Conservation (phyloP, 371 early-diverging fungal species). For the Mortierella sp. region DNA sequence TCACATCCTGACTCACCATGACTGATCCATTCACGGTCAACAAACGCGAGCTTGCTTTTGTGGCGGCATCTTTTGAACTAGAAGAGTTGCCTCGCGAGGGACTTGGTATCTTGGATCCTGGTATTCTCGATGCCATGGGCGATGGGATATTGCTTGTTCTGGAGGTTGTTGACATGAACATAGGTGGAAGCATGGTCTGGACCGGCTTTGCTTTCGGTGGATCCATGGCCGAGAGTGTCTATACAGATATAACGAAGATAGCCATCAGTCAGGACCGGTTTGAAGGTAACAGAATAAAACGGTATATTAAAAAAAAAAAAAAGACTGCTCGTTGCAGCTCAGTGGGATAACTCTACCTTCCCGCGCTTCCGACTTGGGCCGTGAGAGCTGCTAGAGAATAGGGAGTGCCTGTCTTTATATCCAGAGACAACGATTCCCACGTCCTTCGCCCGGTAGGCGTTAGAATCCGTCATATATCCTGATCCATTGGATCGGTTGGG, state of each 20-base stretch:
- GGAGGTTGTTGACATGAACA: slow-evolving; percentile 49
- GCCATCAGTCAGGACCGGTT: background rate
- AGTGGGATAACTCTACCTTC: slow-evolving; percentile 34
- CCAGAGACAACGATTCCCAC: slow-evolving; percentile 11
- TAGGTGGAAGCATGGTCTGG: slow-evolving; percentile 34
- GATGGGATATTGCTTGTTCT: slow-evolving; percentile 24
- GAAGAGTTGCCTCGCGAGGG: slow-evolving; percentile 31
- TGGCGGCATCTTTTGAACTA: slow-evolving; percentile 13
- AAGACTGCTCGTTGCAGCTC: too few species aligned
- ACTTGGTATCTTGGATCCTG: slow-evolving; percentile 46
- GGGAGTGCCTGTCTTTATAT: slow-evolving; percentile 27
- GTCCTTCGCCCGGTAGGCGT: slow-evolving; percentile 18
- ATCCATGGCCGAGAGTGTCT: slow-evolving; percentile 51
- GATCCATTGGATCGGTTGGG: slow-evolving; percentile 16
- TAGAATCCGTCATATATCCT: background rate
- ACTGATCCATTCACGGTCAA: slow-evolving; percentile 7
- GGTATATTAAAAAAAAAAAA: too few species aligned
- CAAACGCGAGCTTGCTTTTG: slow-evolving; percentile 10
- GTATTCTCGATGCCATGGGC: slow-evolving; percentile 19
- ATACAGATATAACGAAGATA: background rate
- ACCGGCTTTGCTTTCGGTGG: slow-evolving; percentile 42
- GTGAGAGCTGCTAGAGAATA: slow-evolving; percentile 15
- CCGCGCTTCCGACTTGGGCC: slow-evolving; percentile 46
- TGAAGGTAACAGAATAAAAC: too few species aligned
- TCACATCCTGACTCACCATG: slow-evolving; percentile 23